phyloP scores from a whole-genome alignment of 108 stramenopile species.

The Skeletonema costatum region DNA sequence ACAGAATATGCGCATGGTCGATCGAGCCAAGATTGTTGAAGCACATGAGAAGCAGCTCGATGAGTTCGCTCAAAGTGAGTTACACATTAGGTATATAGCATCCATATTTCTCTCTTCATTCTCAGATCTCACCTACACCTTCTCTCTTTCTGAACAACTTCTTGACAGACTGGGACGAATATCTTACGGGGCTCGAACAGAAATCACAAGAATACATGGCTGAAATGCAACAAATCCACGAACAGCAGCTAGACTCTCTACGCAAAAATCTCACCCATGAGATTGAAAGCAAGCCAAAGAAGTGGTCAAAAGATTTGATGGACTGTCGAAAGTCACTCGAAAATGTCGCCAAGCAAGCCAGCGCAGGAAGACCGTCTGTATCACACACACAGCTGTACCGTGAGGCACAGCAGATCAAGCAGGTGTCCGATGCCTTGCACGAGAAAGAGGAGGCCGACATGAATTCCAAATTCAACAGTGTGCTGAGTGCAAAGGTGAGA shows the following conservation, averaged over 20 bases:
- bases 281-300: slow-evolving; percentile 2
- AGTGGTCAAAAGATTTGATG: slow-evolving; percentile 18
- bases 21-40: neutral
- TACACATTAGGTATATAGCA: neutral
- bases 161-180: slow-evolving; percentile 10
- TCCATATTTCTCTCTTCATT: neutral
- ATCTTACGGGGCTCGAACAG: slow-evolving; percentile 6
- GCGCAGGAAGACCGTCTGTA: no score
- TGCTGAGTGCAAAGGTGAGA: neutral
- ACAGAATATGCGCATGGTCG: neutral
- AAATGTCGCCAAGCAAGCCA: slow-evolving; percentile 2
- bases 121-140: neutral
- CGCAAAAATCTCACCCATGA: neutral
- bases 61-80: slow-evolving; percentile 16
- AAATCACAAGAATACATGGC: neutral
- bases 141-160: neutral
- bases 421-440: slow-evolving; percentile 12
- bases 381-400: slow-evolving; percentile 1
- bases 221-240: slow-evolving; percentile 11
- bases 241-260: neutral
- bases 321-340: slow-evolving; percentile 5
- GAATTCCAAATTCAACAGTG: slow-evolving; percentile 10
- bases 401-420: slow-evolving; percentile 21
- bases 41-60: slow-evolving; percentile 8
- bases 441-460: slow-evolving; percentile 4